Conservation (phyloP, 2,329 filamentous ascomycete species). For the Corynespora cassiicola region DNA sequence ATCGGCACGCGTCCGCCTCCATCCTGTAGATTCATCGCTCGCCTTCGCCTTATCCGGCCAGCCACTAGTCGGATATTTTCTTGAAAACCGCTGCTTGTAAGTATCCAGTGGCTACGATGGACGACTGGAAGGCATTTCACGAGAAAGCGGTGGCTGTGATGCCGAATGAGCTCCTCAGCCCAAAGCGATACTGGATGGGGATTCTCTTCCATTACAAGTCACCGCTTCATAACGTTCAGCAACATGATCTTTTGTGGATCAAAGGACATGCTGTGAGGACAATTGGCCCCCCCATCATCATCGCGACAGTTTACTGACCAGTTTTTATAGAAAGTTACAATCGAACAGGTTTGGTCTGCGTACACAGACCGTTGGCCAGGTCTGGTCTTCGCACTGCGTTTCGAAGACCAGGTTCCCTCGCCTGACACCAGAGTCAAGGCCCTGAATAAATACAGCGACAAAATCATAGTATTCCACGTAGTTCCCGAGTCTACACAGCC, state of each 20-base stretch:
- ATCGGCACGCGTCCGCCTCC: not conserved
- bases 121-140: conserved; percentile 32
- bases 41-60: not conserved
- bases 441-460: conserved; percentile 21
- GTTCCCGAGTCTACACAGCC: conserved; percentile 12
- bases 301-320: conserved; percentile 1
- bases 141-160: conserved; percentile 18
- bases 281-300: not conserved
- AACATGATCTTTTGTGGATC: conserved; percentile 45
- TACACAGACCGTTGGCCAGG: conserved; percentile 16
- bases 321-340: conserved; percentile 25
- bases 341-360: conserved; percentile 22
- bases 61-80: not conserved
- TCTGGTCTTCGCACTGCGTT: conserved; percentile 23
- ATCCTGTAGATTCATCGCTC: not conserved
- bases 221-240: conserved; percentile 12
- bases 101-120: conserved; percentile 6
- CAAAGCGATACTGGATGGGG: conserved; percentile 40
- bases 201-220: conserved; percentile 33
- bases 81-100: too few relatives aligned
- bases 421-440: conserved; percentile 12
- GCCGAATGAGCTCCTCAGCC: conserved; percentile 23
- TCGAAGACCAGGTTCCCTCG: conserved; percentile 14
- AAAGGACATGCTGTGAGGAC: conserved; percentile 33
- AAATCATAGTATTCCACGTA: conserved; percentile 31